phyloP scores from a whole-genome alignment of 2,329 filamentous ascomycete species.

The Aspergillus arachidicola region DNA sequence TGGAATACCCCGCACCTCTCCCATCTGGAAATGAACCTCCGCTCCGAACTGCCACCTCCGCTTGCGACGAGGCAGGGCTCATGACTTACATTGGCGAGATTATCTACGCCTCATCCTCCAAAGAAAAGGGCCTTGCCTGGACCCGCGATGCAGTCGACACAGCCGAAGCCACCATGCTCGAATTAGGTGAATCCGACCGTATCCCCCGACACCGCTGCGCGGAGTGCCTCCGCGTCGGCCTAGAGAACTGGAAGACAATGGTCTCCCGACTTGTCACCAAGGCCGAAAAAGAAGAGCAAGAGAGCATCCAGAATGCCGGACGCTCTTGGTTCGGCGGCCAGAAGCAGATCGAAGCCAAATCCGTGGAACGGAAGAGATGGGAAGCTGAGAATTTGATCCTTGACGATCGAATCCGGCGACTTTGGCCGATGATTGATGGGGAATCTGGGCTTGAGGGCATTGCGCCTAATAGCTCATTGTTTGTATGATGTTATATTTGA shows the following conservation, averaged over 20 bases:
- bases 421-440: constrained; percentile 35
- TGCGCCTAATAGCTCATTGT: constrained; percentile 34
- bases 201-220: constrained; percentile 65
- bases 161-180: constrained; percentile 65
- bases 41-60: constrained; percentile 63
- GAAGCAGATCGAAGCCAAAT: constrained; percentile 30
- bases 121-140: constrained; percentile 79
- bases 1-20: constrained; percentile 69
- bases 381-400: constrained; percentile 44
- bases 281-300: constrained; percentile 39
- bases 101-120: constrained; percentile 69
- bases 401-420: constrained; percentile 35
- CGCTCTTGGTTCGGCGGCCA: constrained; percentile 38
- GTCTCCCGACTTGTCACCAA: constrained; percentile 62
- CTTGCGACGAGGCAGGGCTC: constrained; percentile 82
- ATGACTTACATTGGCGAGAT: constrained; percentile 95
- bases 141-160: constrained; percentile 83
- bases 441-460: constrained; percentile 32
- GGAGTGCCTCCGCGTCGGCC: constrained; percentile 74
- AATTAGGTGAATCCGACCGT: constrained; percentile 33
- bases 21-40: constrained; percentile 70
- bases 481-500: constrained; percentile 12
- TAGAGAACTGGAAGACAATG: constrained; percentile 85
- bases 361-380: constrained; percentile 38
- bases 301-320: constrained; percentile 36